Percentiles rank a stretch among this genome's conserved stretches.
These are phyloP conservation scores for Solanum hybrid DNA, from an alignment of 305 asterid genomes.

Conservation along the genomic window DNA sequence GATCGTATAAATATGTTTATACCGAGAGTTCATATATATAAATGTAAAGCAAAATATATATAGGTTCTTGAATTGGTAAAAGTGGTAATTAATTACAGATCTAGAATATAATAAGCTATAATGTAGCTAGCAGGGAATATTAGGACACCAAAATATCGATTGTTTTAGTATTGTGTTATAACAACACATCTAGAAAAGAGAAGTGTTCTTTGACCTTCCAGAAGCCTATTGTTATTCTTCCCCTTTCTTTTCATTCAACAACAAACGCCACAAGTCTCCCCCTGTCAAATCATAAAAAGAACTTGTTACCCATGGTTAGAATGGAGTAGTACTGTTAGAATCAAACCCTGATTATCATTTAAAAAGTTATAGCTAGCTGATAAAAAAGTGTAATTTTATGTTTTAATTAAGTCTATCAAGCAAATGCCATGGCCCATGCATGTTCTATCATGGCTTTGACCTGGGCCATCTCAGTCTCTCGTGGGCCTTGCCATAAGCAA, in stretches of 20 bases:
- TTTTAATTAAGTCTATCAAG: too few relatives aligned
- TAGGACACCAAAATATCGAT: not conserved
- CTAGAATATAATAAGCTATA: not conserved
- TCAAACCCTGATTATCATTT: too few relatives aligned
- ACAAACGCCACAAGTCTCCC: not conserved
- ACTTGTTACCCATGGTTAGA: too few relatives aligned
- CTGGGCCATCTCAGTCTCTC: too few relatives aligned
- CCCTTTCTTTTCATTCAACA: not conserved
- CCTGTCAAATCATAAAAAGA: too few relatives aligned
- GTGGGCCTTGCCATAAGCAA: too few relatives aligned
- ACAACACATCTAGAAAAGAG: not conserved
- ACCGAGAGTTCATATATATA: not conserved
- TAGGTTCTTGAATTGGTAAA: not conserved
- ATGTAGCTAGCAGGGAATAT: not conserved
- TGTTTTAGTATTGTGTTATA: not conserved
- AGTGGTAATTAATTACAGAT: not conserved
- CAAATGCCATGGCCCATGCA: too few relatives aligned
- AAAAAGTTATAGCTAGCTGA: too few relatives aligned
- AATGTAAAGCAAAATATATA: not conserved
- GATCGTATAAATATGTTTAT: not conserved
- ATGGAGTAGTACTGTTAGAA: too few relatives aligned
- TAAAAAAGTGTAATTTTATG: too few relatives aligned
- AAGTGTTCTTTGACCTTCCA: not conserved
- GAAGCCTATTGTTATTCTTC: not conserved
- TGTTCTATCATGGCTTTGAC: too few relatives aligned